Conservation (phyloP, 2,329 filamentous ascomycete genomes). For the Tolypocladium tropicale region DNA sequence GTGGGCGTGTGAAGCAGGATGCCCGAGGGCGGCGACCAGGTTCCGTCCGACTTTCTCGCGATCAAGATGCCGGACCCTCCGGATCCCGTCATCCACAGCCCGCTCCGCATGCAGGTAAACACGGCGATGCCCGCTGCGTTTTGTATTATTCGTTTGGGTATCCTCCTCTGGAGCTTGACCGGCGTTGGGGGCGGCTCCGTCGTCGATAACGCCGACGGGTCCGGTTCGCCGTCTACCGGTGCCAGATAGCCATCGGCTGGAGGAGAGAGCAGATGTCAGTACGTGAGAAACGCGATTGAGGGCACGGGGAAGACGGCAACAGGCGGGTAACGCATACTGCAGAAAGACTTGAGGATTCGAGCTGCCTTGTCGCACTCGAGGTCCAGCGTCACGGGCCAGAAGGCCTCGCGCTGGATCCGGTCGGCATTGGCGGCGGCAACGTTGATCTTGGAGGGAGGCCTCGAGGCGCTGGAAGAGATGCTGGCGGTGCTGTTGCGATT, state of each 20-base stretch:
- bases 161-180: slow-evolving; percentile 60
- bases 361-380: slow-evolving; percentile 88
- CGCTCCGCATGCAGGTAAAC: slow-evolving; percentile 92
- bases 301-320: background rate
- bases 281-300: background rate
- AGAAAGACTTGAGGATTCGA: slow-evolving; percentile 81
- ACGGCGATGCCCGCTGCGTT: slow-evolving; percentile 86
- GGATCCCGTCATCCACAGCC: slow-evolving; percentile 82
- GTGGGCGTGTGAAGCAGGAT: slow-evolving; percentile 85
- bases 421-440: slow-evolving; percentile 20
- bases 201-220: slow-evolving; percentile 13
- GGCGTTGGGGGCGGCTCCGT: slow-evolving; percentile 34
- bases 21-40: slow-evolving; percentile 85
- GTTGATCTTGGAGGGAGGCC: slow-evolving; percentile 21
- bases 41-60: slow-evolving; percentile 72
- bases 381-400: slow-evolving; percentile 79
- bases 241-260: slow-evolving; percentile 47
- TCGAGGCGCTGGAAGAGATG: slow-evolving; percentile 9
- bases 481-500: slow-evolving; percentile 34
- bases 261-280: background rate
- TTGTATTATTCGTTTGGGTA: slow-evolving; percentile 74
- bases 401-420: slow-evolving; percentile 48
- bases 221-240: slow-evolving; percentile 20
- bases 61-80: slow-evolving; percentile 84
- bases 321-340: slow-evolving; percentile 42